Conservation (phyloP, 2,329 filamentous ascomycete species). For the Aureobasidium mangrovei region DNA sequence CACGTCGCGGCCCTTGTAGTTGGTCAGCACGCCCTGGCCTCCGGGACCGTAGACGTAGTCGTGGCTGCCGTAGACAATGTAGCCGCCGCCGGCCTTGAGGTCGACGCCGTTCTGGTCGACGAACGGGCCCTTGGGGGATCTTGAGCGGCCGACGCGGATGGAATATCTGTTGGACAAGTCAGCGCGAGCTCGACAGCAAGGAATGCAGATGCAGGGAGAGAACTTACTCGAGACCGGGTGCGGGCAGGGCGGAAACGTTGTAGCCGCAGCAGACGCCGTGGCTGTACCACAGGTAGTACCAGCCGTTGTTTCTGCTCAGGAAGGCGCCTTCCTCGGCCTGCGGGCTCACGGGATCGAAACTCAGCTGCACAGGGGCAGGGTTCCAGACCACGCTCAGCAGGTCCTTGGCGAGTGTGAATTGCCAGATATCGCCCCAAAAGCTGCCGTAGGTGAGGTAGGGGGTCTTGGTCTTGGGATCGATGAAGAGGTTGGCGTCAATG, state of each 20-base stretch:
- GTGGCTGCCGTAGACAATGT: constrained; percentile 51
- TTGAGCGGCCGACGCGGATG: constrained; percentile 54
- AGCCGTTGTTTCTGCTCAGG: constrained; percentile 46
- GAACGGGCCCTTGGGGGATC: constrained; percentile 44
- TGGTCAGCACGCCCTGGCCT: constrained; percentile 52
- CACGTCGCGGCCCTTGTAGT: constrained; percentile 42
- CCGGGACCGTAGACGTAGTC: constrained; percentile 56
- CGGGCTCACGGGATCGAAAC: constrained; percentile 42
- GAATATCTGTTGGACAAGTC: constrained; percentile 40
- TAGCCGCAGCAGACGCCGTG: constrained; percentile 54
- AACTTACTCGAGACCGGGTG: constrained; percentile 49
- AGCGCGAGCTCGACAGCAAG: neutral
- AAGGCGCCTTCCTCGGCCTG: constrained; percentile 51
- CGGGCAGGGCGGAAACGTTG: constrained; percentile 39
- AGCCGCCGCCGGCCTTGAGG: constrained; percentile 51
- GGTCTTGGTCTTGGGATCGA: constrained; percentile 29
- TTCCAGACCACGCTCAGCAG: constrained; percentile 46
- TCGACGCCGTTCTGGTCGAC: constrained; percentile 46
- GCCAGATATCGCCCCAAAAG: constrained; percentile 59
- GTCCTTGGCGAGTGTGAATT: constrained; percentile 40
- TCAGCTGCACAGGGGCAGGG: constrained; percentile 37
- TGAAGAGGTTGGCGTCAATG: constrained; percentile 44
- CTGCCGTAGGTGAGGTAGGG: constrained; percentile 54
- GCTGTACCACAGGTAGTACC: constrained; percentile 58
- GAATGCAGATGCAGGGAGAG: neutral